Evolutionary conservation across 169 alveolate species (phyloP), one percentile per base, ranked within the genome.

Genomic region (Toxoplasma gondii): DNA sequence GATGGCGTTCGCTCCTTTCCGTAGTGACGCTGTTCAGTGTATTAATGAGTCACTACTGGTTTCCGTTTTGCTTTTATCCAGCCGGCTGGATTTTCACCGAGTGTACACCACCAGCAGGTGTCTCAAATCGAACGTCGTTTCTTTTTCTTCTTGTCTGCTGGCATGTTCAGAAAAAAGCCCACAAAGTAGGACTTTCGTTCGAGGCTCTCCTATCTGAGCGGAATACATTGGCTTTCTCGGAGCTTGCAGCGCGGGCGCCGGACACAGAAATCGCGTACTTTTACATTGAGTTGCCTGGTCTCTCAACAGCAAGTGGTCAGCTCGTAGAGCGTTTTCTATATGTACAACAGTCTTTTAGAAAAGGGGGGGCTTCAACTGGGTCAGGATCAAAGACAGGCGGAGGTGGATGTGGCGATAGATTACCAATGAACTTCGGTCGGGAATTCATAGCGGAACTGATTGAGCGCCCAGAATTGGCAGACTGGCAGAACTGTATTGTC

Each of bases 281-380:
- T 45, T 94, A 94, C 39, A 19, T 94, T 44, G 96, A 94, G 84
- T 9, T 94, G 70, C 96, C 96, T 45, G 94, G 96, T 45, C 49
- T 87, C 54, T 80, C 44, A 22, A 94, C 96, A 0, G 96, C 96
- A 9, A 78, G 92, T 34, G 96, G 96, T 10, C 88, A 88, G 41
- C 93, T 67, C 12, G 93, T 88, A 29, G 93, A 91, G 24, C 91
- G 94, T 29, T 91, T 82, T 80, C 45, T 94, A 53, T 84, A 92
- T 41, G 92, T 83, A 31, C 95, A 92, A 43, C 87, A 74, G 44
- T 39, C 58, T 44, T 31, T 80, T 43, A 43, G 39, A 24, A 24
- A 41, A 34, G 36, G 49, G 1, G 67, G 54, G 88, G 43, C 88
- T 36, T 22, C 88, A 10, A 58, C 88, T 38, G 94, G 82, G 43